These are phyloP conservation scores for Annona cherimola DNA, from an alignment of 164 flowering plant genomes.

Conservation along the genomic window DNA sequence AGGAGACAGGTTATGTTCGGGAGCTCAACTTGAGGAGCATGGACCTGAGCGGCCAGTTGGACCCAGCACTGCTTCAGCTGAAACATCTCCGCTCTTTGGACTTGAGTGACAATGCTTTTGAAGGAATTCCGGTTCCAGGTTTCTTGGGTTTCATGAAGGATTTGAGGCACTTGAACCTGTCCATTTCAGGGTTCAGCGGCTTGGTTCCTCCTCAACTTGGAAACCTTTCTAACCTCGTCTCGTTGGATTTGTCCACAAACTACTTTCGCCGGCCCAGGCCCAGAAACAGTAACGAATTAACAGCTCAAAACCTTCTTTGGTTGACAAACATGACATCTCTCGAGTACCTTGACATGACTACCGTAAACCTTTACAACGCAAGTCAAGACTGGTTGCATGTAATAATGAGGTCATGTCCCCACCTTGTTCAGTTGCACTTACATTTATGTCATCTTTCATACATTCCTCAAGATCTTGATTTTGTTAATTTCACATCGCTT, in stretches of 20 bases:
- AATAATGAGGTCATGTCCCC: background rate
- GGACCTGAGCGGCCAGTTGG: background rate
- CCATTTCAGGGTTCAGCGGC: background rate
- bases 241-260: background rate
- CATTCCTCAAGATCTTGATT: background rate
- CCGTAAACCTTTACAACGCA: background rate
- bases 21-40: conserved; percentile 4
- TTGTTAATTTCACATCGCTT: conserved; percentile 5
- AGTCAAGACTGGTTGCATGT: conserved; percentile 4
- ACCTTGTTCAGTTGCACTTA: background rate
- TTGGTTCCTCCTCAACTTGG: conserved; percentile 9
- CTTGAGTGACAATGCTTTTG: background rate
- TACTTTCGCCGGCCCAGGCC: no score
- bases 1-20: background rate
- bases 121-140: background rate
- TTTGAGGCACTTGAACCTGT: conserved; percentile 4
- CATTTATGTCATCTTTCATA: background rate
- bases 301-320: conserved; percentile 8
- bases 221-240: conserved; percentile 9
- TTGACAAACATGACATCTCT: conserved; percentile 5
- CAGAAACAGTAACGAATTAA: no score
- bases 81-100: background rate
- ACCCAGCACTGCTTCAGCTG: background rate
- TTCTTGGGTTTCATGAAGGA: conserved; percentile 3
- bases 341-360: conserved; percentile 3